phyloP scores from a whole-genome alignment of 768 basidiomycete species.

The Suillus sp. region DNA sequence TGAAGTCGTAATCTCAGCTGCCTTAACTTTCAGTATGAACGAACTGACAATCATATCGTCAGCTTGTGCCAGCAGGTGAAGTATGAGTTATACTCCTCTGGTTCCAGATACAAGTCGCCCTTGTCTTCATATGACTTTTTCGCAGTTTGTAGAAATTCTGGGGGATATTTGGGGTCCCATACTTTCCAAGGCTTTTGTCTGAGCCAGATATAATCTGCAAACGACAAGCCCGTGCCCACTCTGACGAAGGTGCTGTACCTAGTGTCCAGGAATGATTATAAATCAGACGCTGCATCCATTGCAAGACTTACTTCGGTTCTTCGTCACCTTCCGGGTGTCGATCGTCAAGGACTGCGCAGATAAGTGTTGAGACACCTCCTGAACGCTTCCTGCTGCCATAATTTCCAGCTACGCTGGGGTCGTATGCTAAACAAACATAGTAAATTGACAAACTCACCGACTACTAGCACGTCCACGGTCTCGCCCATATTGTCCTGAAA shows the following conservation, averaged over 20 bases:
- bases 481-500: slow-evolving; percentile 86
- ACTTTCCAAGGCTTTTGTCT: slow-evolving; percentile 79
- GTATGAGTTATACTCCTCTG: slow-evolving; percentile 65
- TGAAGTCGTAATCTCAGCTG: slow-evolving; percentile 82
- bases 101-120: slow-evolving; percentile 90
- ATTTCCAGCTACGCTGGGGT: slow-evolving; percentile 63
- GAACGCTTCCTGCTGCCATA: slow-evolving; percentile 86
- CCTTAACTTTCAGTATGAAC: slow-evolving; percentile 92
- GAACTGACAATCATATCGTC: slow-evolving; percentile 54
- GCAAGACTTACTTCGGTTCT: slow-evolving; percentile 56
- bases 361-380: slow-evolving; percentile 85
- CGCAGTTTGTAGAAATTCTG: slow-evolving; percentile 65
- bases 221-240: slow-evolving; percentile 87
- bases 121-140: slow-evolving; percentile 71
- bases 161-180: slow-evolving; percentile 74
- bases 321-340: slow-evolving; percentile 54
- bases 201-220: slow-evolving; percentile 86
- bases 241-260: slow-evolving; percentile 90
- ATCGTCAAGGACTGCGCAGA: slow-evolving; percentile 89
- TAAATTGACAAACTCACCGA: slow-evolving; percentile 53
- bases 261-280: slow-evolving; percentile 1
- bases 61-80: neutral
- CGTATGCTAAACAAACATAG: neutral
- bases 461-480: slow-evolving; percentile 88
- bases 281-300: neutral